Base-by-base conservation (phyloP, 768 basidiomycete genomes). In the Xerocomellus intermedius region DNA sequence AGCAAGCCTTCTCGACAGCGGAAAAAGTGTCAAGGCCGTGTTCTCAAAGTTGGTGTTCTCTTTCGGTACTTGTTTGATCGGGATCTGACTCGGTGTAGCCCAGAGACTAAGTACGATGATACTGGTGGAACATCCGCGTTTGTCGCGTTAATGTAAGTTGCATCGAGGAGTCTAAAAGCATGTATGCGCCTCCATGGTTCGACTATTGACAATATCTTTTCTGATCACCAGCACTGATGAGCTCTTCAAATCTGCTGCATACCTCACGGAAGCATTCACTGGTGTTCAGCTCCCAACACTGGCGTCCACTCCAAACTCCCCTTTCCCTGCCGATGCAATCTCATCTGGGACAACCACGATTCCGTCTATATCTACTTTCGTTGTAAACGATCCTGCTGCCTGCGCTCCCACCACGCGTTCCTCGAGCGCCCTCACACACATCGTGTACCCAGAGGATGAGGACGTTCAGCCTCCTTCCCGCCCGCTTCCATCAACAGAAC, bases 241-340 rank as follows among this genome's bases (percentile, higher is more conserved):
- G 64, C 79, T 90, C 38, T 82, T 84, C 74, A 91, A 91, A 69
- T 79, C 87, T 1, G 82, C 87, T 12, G 84, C 85, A 7, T 90
- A 87, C 61, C 77, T 91, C 52, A 86, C 89, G 0, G 89, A 91
- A 63, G 79, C 84, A 13, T 83, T 83, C 26, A 72, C 66, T 30
- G 68, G 70, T 16, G 61, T 63, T n/a, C 68, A 62, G 19, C 56
- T 68, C 8, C 61, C 63, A 38, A n/a, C 47, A 42, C 50, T 41
- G 32, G 3, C 41, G 9, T 42, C 50, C 22, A 19, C 42, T 41
- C 8, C 53, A 39, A 53, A 36, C 19, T 70, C 75, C 3, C 63
- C 43, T 21, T 49, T 24, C 35, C 28, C 33, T 16, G 10, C 28
- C 2, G 32, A 49, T 19, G 7, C 21, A 13, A 13, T 8, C 9